Conservation (phyloP, 2,329 filamentous ascomycete species). For the Stagonosporopsis vannaccii region DNA sequence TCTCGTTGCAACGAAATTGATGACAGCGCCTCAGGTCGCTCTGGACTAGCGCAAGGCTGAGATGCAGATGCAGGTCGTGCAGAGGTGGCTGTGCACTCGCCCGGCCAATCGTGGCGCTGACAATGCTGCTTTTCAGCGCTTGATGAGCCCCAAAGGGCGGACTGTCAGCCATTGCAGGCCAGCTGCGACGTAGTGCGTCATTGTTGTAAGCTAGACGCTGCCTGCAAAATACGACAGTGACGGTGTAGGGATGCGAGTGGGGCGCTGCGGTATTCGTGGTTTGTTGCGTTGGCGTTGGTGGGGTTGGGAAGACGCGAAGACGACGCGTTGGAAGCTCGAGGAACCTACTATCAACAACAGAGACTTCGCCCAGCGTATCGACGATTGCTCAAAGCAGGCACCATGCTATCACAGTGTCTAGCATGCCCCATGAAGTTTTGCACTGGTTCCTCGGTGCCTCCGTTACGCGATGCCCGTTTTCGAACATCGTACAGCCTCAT, state of each 20-base stretch:
- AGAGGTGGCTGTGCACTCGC: constrained; percentile 2
- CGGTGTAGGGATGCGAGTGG: background rate
- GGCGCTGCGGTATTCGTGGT: background rate
- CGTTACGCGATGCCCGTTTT: background rate
- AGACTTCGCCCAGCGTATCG: no score
- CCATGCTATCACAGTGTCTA: background rate
- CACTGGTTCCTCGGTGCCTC: background rate
- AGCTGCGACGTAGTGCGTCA: background rate
- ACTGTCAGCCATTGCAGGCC: background rate
- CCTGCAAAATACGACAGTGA: background rate
- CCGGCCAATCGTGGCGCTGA: background rate
- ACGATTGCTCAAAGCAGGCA: background rate
- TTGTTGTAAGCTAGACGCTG: background rate
- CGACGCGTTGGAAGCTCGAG: background rate
- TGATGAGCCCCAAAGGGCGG: constrained; percentile 3
- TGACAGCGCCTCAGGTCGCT: background rate
- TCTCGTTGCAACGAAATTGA: background rate
- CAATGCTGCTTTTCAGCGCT: background rate
- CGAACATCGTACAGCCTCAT: background rate
- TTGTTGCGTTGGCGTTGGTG: background rate
- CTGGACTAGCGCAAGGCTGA: constrained; percentile 12
- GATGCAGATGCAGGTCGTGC: background rate
- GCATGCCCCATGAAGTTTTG: background rate
- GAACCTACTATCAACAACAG: no score
- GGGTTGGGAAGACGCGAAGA: background rate